A percentile compares a stretch with the other conserved stretches of the same genome.
These are phyloP conservation scores for Fusarium floridanum DNA, from an alignment of 2,329 filamentous ascomycete species.

Conservation along the genomic window DNA sequence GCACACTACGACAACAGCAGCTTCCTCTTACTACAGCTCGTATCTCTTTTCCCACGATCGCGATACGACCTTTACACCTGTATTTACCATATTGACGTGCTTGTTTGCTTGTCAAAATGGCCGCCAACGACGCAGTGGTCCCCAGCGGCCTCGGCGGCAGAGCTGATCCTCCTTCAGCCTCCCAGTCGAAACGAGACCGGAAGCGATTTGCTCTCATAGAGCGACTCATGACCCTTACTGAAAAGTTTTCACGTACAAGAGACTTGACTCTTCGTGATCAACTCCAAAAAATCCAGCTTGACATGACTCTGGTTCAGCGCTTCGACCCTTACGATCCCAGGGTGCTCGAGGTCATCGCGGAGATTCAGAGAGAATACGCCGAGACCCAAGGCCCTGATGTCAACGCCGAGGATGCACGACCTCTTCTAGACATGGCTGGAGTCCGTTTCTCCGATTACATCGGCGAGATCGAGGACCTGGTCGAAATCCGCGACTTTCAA, in stretches of 20 bases:
- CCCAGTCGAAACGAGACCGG: slow-evolving; percentile 89
- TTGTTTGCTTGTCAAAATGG: slow-evolving; percentile 49
- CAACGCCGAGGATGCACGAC: slow-evolving; percentile 61
- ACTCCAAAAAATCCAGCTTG: slow-evolving; percentile 90
- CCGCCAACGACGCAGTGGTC: slow-evolving; percentile 54
- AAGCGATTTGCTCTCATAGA: slow-evolving; percentile 86
- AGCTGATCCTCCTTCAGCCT: slow-evolving; percentile 53
- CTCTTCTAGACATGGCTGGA: slow-evolving; percentile 80
- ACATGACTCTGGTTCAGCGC: slow-evolving; percentile 86
- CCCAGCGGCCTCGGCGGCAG: slow-evolving; percentile 50
- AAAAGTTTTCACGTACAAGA: slow-evolving; percentile 83
- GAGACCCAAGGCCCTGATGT: slow-evolving; percentile 58
- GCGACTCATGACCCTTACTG: slow-evolving; percentile 79
- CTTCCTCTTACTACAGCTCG: slow-evolving; percentile 5
- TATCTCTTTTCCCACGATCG: neutral
- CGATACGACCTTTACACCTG: neutral
- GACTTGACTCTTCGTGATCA: slow-evolving; percentile 90
- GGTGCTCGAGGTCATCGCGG: slow-evolving; percentile 78
- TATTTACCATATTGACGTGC: slow-evolving; percentile 1
- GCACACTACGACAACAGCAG: slow-evolving; percentile 11
- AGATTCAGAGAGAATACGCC: slow-evolving; percentile 69
- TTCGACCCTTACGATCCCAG: slow-evolving; percentile 83
- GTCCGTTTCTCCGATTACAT: slow-evolving; percentile 89
- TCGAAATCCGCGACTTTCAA: slow-evolving; percentile 88
- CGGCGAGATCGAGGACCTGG: slow-evolving; percentile 85